Evolutionary conservation across 176 grass and related monocot species (phyloP), one percentile per base, ranked within the genome.

Genomic region (Dendrocalamus sinicus): DNA sequence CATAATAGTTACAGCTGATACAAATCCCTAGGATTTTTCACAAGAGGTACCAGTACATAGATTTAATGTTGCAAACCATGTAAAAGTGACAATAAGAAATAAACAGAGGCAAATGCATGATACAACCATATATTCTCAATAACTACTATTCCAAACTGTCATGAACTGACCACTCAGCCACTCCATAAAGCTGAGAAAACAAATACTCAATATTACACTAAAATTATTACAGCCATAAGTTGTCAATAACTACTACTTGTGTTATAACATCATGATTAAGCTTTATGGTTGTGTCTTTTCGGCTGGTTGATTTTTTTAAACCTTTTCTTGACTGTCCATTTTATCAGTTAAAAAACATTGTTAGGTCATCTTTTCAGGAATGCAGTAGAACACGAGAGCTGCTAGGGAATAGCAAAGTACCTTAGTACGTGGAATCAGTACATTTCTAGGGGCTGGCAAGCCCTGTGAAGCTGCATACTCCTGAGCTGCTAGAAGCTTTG

Each of bases 351-450:
- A 73, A 73, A 19, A 24, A 10, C 24, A 30, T 8, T 19, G 12
- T 7, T 74, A 74, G 2, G 15, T 32, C 8, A 9, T 35, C 26
- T 54, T 75, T 39, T 67, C 14, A 67, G 15, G 32, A 17, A 67
- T 9, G 32, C 15, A 17, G 64, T 67, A 59, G 22, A 91, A 69
- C 39, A 75, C 2, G 1, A 28, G 72, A 53, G 10, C 39, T 51
- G 74, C 15, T 30, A 71, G 60, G 71, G 40, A 75, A 59, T 60
- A 69, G 19, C 1, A 80, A 77, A 44, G 39, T 85, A 98, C 95
- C 95, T 97, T 97, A n/a, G 95, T 97, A 59, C 92, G 95, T 78
- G 92, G 95, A 91, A 97, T 94, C 23, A 97, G 82, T 81, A 94
- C 91, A 92, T 97, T 97, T 72, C 90, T 92, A 70, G 95, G 95